These are phyloP conservation scores for Warburgia ugandensis DNA, from an alignment of 164 flowering plant genomes.

Conservation along the genomic window DNA sequence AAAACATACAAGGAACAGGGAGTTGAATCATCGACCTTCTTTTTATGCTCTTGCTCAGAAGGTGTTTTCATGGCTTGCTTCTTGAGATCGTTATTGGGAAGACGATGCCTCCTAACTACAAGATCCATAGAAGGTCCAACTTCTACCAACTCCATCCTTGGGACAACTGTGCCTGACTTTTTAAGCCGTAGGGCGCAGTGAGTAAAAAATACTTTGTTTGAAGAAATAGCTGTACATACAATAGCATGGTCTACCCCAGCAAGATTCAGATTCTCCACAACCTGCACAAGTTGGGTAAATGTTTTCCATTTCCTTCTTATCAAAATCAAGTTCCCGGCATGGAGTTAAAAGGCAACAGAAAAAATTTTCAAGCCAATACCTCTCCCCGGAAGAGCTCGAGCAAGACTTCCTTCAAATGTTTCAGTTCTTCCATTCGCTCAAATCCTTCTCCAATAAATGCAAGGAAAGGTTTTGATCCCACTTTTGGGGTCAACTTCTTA, in stretches of 20 bases:
- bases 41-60: conserved; percentile 49
- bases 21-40: conserved; percentile 48
- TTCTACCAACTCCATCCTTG: conserved; percentile 82
- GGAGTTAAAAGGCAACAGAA: not conserved
- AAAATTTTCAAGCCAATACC: conserved; percentile 33
- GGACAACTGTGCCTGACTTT: conserved; percentile 78
- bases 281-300: conserved; percentile 36
- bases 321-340: not conserved
- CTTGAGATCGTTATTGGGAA: conserved; percentile 57
- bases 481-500: conserved; percentile 63
- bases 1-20: not conserved
- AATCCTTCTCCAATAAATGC: conserved; percentile 83
- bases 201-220: conserved; percentile 57
- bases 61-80: conserved; percentile 76
- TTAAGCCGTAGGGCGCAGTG: conserved; percentile 85
- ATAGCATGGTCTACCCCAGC: conserved; percentile 75
- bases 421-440: conserved; percentile 73
- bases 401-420: conserved; percentile 85
- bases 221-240: conserved; percentile 72
- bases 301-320: not conserved
- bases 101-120: conserved; percentile 81
- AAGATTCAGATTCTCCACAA: conserved; percentile 72
- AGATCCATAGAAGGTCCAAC: conserved; percentile 97
- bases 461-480: conserved; percentile 85
- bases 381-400: conserved; percentile 80